Percentiles rank a stretch among this genome's conserved stretches.
Evolutionary conservation across 306 rosid genomes (phyloP).

Genomic region (Acacia confusa): DNA sequence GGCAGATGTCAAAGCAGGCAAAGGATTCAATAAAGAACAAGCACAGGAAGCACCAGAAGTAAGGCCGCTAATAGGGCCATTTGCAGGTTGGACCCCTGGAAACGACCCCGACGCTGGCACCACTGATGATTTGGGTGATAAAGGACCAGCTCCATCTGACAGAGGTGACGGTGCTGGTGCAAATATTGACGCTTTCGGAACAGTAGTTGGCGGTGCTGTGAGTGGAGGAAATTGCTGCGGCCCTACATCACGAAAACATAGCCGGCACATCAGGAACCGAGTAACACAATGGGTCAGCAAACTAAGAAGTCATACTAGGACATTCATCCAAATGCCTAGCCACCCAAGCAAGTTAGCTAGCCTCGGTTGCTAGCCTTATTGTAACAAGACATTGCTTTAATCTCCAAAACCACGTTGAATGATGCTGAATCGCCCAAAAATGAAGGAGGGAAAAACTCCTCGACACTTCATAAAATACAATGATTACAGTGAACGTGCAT

Average conservation of each 20-base stretch:
- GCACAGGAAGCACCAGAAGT: conserved; percentile 42
- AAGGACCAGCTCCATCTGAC: conserved; percentile 40
- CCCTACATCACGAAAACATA: conserved; percentile 38
- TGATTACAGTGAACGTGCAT: not conserved
- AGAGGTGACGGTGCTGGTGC: conserved; percentile 63
- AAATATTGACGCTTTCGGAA: conserved; percentile 37
- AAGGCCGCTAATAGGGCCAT: conserved; percentile 48
- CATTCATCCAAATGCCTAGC: not conserved
- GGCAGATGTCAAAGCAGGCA: conserved; percentile 36
- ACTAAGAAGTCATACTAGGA: not conserved
- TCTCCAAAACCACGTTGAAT: not conserved
- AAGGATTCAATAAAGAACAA: conserved; percentile 47
- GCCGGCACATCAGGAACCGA: not conserved
- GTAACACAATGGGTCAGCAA: not conserved
- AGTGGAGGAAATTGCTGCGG: conserved; percentile 61
- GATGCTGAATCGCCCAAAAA: not conserved
- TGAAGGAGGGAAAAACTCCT: not conserved
- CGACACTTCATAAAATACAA: not conserved
- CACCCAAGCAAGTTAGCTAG: not conserved
- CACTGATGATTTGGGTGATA: conserved; percentile 34
- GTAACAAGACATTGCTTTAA: not conserved
- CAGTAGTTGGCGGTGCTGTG: conserved; percentile 60
- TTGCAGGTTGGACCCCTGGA: conserved; percentile 53
- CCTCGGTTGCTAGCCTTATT: not conserved
- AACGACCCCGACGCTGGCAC: conserved; percentile 51